Evolutionary conservation across 2,329 filamentous ascomycete species (phyloP).

Genomic region (Colletotrichum sp.): DNA sequence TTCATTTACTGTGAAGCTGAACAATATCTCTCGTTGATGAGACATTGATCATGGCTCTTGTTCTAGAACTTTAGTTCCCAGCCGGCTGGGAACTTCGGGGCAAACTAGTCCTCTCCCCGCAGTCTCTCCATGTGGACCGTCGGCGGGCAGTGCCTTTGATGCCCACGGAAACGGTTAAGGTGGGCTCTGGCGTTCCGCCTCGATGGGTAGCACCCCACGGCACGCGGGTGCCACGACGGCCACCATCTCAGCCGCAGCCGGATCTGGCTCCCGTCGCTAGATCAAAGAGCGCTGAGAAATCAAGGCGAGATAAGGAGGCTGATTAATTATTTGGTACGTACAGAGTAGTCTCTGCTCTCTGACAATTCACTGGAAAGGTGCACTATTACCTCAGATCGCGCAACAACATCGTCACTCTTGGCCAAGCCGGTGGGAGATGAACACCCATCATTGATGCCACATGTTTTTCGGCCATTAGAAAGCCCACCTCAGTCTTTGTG

Average conservation of each 20-base stretch:
- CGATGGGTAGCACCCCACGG: not conserved
- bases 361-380: rapidly evolving
- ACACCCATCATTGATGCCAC: not conserved
- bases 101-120: not conserved
- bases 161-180: not conserved
- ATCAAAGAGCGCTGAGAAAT: not conserved
- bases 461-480: not conserved
- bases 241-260: not conserved
- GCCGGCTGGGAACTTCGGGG: not conserved
- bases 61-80: not conserved
- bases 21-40: not conserved
- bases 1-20: not conserved
- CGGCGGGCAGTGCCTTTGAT: not conserved
- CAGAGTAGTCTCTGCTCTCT: not conserved
- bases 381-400: rapidly evolving
- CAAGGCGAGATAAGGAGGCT: rapidly evolving
- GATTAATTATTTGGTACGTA: not conserved
- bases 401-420: not conserved
- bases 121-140: not conserved
- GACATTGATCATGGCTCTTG: not conserved
- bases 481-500: not conserved
- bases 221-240: not conserved
- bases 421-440: not conserved
- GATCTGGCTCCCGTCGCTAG: not conserved
- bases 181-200: not conserved